Percentiles rank a stretch among this genome's conserved stretches.
These are phyloP conservation scores for Yamadazyma nakazawae DNA, from an alignment of 805 yeast genomes.

Conservation along the genomic window DNA sequence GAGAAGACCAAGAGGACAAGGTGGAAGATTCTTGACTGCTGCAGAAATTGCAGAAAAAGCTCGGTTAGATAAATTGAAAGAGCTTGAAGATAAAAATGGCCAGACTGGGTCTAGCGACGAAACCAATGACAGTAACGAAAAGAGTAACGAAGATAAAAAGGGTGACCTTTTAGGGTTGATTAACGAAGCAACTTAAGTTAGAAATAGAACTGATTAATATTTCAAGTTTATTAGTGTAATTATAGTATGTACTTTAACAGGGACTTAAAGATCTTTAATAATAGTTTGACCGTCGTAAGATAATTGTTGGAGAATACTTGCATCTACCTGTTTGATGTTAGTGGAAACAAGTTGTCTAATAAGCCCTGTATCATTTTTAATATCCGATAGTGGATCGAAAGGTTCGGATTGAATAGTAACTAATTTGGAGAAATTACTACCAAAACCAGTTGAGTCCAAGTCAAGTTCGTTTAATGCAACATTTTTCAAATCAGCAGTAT, in stretches of 20 bases:
- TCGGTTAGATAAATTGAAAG: slow-evolving; percentile 36
- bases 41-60: slow-evolving; percentile 56
- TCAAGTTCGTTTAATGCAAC: slow-evolving; percentile 49
- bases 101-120: not conserved
- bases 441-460: slow-evolving; percentile 70
- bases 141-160: slow-evolving; percentile 4
- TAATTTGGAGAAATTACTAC: slow-evolving; percentile 77
- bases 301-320: slow-evolving; percentile 25
- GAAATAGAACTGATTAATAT: not conserved
- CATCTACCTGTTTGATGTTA: slow-evolving; percentile 26
- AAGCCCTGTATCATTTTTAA: slow-evolving; percentile 35
- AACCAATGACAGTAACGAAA: slow-evolving; percentile 4
- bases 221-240: slow-evolving; percentile 4
- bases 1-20: slow-evolving; percentile 99
- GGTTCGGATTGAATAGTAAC: slow-evolving; percentile 57
- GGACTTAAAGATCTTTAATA: slow-evolving; percentile 8
- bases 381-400: slow-evolving; percentile 66
- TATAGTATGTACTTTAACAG: slow-evolving; percentile 7
- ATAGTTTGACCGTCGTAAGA: slow-evolving; percentile 16
- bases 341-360: slow-evolving; percentile 26
- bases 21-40: slow-evolving; percentile 94
- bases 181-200: not conserved
- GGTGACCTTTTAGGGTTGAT: slow-evolving; percentile 5
- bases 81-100: slow-evolving; percentile 22
- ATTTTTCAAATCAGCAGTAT: slow-evolving; percentile 3